Evolutionary conservation across 768 basidiomycete species (phyloP), one percentile per base, ranked within the genome.

Genomic region (Phylloporus sp.): DNA sequence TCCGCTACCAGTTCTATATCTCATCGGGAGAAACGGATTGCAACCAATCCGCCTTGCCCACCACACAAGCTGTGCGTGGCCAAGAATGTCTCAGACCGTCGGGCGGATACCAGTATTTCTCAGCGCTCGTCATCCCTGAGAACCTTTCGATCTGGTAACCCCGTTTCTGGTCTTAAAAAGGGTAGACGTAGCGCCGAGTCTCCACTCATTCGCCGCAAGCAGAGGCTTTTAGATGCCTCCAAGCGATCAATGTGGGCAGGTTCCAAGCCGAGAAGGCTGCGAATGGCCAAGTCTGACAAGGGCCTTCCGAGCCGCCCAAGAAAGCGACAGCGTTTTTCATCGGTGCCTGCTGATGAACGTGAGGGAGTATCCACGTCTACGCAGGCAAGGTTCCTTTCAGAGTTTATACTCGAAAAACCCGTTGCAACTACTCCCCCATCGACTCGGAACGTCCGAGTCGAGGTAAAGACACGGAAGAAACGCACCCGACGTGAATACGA

Each of bases 401-500:
- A 45, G 26, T 22, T 47, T 15, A 32, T 34, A 39, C 32, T 7
- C 18, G 41, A 40, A 26, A 16, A 9, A 12, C 7, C 39, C 18
- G 12, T 24, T 29, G 26, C 15, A 16, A 22, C 18, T 1, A 12
- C 9, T 15, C 15, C 29, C 12, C 24, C 40, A 22, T 16, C 1
- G 23, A 42, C 7, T 13, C 39, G 15, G 22, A 32, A 38, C 23
- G 16, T 12, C 22, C 47, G 13, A 22, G 42, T 9, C 27, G 20
- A 29, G 41, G 22, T 29, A 32, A 51, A 53, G 38, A 23, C 43
- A 4, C 50, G 23, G 20, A 54, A 27, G 49, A 67, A 65, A 44
- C 62, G 62, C 16, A 47, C 49, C 27, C 59, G 62, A 28, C 12
- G 24, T 8, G 59, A 64, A 46, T 50, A 38, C 6, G 65, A 67